These are phyloP conservation scores for Debaryomycetaceae sp. DNA, from an alignment of 1,139 yeast genomes.

Conservation along the genomic window DNA sequence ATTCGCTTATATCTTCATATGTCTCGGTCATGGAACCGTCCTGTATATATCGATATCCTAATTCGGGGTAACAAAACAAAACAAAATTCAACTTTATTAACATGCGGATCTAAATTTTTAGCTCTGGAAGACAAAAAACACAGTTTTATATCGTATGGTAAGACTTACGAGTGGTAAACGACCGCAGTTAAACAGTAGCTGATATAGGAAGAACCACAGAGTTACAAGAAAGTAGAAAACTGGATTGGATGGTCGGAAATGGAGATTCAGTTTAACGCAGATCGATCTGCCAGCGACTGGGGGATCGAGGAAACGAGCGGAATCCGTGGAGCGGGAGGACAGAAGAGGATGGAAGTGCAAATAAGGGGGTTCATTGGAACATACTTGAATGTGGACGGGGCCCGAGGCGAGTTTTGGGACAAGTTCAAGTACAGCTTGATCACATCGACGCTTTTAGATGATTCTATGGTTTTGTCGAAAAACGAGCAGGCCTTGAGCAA, in stretches of 20 bases:
- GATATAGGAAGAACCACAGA: too few species aligned
- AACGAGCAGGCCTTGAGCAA: constrained; percentile 34
- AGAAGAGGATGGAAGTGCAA: constrained; percentile 17
- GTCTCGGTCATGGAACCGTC: too few species aligned
- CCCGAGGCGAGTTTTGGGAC: constrained; percentile 33
- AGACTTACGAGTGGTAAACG: too few species aligned
- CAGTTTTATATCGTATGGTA: too few species aligned
- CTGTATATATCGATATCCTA: background rate
- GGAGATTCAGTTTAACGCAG: background rate
- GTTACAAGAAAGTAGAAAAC: too few species aligned
- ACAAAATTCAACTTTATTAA: too few species aligned
- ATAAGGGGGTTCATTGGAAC: constrained; percentile 26
- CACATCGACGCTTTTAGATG: constrained; percentile 40
- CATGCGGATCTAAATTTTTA: too few species aligned
- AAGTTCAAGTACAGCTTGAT: constrained; percentile 41
- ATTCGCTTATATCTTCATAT: too few species aligned
- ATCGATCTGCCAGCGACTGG: constrained; percentile 33
- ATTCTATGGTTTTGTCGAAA: constrained; percentile 42
- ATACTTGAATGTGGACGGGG: constrained; percentile 21
- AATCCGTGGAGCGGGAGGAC: background rate
- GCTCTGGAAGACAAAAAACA: too few species aligned
- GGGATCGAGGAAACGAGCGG: constrained; percentile 34
- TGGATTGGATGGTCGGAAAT: background rate
- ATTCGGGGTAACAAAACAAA: background rate
- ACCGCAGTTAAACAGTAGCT: too few species aligned